Conservation (phyloP, 768 basidiomycete genomes). For the Leccinellum luteum region DNA sequence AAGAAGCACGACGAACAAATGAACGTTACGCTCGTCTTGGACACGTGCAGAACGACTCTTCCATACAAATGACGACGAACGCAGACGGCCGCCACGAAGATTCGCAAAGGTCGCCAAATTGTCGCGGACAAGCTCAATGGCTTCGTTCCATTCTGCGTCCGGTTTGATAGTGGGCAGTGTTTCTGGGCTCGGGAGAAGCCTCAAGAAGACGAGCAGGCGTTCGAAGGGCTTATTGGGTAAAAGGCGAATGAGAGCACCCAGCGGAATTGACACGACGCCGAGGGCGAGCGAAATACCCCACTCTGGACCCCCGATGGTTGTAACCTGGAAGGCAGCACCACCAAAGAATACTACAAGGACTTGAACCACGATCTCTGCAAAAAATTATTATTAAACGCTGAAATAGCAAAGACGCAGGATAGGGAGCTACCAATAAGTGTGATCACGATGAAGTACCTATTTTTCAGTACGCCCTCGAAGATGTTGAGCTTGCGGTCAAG, state of each 20-base stretch:
- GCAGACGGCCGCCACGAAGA: constrained; percentile 84
- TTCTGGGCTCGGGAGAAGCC: constrained; percentile 63
- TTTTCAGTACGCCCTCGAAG: constrained; percentile 76
- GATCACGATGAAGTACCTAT: constrained; percentile 82
- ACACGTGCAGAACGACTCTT: constrained; percentile 70
- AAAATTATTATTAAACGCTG: constrained; percentile 1
- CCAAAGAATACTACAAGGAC: constrained; percentile 89
- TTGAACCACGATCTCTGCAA: constrained; percentile 81
- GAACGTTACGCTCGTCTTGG: constrained; percentile 44
- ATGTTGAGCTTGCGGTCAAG: constrained; percentile 86
- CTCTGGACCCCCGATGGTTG: constrained; percentile 70
- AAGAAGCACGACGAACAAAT: constrained; percentile 44
- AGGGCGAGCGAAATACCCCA: constrained; percentile 94
- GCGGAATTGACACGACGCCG: constrained; percentile 82
- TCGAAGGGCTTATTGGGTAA: constrained; percentile 83
- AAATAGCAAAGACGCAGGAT: neutral
- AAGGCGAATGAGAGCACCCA: constrained; percentile 77
- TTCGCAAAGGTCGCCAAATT: constrained; percentile 81
- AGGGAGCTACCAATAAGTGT: constrained; percentile 72
- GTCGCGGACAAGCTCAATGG: constrained; percentile 80
- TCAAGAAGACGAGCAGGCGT: constrained; percentile 49
- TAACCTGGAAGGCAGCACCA: constrained; percentile 89
- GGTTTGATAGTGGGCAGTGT: constrained; percentile 58
- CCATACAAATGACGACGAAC: constrained; percentile 80
- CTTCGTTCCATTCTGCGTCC: constrained; percentile 71